Conservation (phyloP, 768 basidiomycete species). For the Lactarius tabidus region DNA sequence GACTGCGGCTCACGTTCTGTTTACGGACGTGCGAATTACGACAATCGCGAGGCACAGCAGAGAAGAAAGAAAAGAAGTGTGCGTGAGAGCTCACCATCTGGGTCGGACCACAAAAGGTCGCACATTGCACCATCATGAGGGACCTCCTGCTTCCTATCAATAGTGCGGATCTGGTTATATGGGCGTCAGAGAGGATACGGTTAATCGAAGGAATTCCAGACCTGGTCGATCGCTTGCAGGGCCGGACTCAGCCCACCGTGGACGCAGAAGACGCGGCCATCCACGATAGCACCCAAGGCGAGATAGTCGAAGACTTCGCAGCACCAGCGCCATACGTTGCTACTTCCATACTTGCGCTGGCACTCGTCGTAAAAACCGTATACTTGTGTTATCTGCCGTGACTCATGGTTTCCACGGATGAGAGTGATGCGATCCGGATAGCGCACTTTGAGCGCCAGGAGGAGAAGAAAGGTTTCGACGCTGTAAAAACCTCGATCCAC, state of each 20-base stretch:
- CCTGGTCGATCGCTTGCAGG: constrained; percentile 84
- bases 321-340: constrained; percentile 97
- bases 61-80: not conserved
- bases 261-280: constrained; percentile 95
- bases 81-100: constrained; percentile 64
- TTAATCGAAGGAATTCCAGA: constrained; percentile 31
- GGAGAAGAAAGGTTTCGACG: constrained; percentile 92
- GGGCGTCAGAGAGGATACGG: constrained; percentile 2
- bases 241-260: constrained; percentile 95
- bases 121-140: constrained; percentile 99
- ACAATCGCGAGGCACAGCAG: not conserved
- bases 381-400: constrained; percentile 94
- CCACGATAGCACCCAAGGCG: constrained; percentile 91
- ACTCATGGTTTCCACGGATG: constrained; percentile 97
- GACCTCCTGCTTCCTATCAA: constrained; percentile 95
- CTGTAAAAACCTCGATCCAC: constrained; percentile 97
- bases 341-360: constrained; percentile 89
- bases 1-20: not conserved
- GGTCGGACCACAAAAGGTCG: constrained; percentile 98
- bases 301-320: constrained; percentile 99
- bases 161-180: constrained; percentile 70
- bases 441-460: constrained; percentile 93
- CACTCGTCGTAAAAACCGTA: constrained; percentile 97
- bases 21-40: not conserved
- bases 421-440: constrained; percentile 97